Conservation (phyloP, 1,284 basidiomycete species). For the Cutaneotrichosporon cavernicola region DNA sequence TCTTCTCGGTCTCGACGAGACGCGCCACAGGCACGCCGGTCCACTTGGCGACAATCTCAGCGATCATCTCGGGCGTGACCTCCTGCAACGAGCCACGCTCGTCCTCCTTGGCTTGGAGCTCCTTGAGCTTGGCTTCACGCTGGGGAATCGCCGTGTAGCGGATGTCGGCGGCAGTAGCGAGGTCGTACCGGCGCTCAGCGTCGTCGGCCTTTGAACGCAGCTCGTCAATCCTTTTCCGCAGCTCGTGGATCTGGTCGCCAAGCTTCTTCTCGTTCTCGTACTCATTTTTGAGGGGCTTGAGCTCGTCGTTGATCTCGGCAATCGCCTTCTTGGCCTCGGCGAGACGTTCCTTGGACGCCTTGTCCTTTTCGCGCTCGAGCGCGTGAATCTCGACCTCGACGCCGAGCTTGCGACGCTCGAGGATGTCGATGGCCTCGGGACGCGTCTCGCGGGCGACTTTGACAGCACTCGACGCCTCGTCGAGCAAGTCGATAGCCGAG, state of each 20-base stretch:
- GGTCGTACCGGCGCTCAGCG: conserved; percentile 82
- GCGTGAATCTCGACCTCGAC: conserved; percentile 96
- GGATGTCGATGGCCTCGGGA: conserved; percentile 89
- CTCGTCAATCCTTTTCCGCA: conserved; percentile 84
- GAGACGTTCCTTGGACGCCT: conserved; percentile 85
- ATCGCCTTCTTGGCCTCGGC: conserved; percentile 73
- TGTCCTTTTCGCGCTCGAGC: conserved; percentile 87
- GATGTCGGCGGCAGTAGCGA: conserved; percentile 82
- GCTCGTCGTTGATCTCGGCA: conserved; percentile 81
- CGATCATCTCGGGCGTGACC: conserved; percentile 58
- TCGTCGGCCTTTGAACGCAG: conserved; percentile 90
- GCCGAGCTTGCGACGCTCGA: conserved; percentile 89
- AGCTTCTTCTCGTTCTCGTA: conserved; percentile 88
- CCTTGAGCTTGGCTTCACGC: conserved; percentile 68
- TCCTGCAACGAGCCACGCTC: conserved; percentile 52
- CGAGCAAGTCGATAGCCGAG: conserved; percentile 87
- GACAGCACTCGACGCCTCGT: conserved; percentile 75
- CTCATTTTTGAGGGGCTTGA: conserved; percentile 81
- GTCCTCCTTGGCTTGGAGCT: conserved; percentile 57
- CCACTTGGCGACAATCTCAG: conserved; percentile 60
- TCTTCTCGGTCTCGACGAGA: conserved; percentile 51
- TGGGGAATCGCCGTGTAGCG: conserved; percentile 93
- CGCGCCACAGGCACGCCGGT: conserved; percentile 51
- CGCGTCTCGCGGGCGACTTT: conserved; percentile 91
- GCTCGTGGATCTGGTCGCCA: conserved; percentile 78